Conservation (phyloP, 352 stramenopile genomes). For the Phytophthora megakarya region DNA sequence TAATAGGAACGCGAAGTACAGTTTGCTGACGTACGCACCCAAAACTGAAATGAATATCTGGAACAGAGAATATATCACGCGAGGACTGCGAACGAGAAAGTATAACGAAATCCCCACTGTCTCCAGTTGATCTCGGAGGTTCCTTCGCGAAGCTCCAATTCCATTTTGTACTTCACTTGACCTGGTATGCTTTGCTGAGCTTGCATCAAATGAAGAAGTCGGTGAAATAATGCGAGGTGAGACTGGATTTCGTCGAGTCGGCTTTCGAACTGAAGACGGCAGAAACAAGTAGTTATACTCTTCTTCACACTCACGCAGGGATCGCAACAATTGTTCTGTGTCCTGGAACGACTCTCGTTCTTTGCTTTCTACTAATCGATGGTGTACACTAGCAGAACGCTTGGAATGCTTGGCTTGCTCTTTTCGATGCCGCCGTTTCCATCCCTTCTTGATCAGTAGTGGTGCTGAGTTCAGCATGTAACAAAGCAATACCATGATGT, state of each 20-base stretch:
- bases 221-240: conserved; percentile 10
- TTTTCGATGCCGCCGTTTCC: conserved; percentile 57
- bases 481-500: conserved; percentile 51
- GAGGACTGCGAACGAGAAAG: conserved; percentile 58
- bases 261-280: conserved; percentile 30
- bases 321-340: conserved; percentile 63
- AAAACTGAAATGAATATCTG: conserved; percentile 66
- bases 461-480: conserved; percentile 74
- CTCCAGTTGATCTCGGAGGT: conserved; percentile 26
- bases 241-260: conserved; percentile 1
- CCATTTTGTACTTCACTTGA: neutral
- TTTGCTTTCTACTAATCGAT: conserved; percentile 30
- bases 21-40: conserved; percentile 68
- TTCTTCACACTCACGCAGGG: conserved; percentile 59
- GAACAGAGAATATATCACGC: conserved; percentile 60
- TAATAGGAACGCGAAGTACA: conserved; percentile 81
- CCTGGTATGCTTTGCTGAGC: conserved; percentile 4
- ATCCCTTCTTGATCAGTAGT: conserved; percentile 70
- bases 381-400: conserved; percentile 42
- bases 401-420: conserved; percentile 52
- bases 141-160: neutral
- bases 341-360: conserved; percentile 67
- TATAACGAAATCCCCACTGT: conserved; percentile 52
- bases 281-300: conserved; percentile 72
- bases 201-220: neutral